phyloP scores from a whole-genome alignment of 73 alveolate species.

The Tetrahymena borealis region DNA sequence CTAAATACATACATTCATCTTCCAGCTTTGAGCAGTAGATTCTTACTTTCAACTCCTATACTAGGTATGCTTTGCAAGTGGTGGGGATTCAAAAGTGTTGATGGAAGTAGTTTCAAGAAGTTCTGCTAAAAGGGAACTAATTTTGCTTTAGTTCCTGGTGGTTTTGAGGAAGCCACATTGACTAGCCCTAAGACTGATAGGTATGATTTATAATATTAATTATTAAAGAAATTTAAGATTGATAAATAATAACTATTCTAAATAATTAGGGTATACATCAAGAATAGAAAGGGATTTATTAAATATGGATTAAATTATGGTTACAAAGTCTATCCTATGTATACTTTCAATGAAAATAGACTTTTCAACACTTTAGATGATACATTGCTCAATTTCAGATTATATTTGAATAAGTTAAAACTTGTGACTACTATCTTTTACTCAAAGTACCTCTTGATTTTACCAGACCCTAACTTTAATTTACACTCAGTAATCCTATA shows the following conservation, averaged over 20 bases:
- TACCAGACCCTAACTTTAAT: neutral
- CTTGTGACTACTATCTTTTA: conserved; percentile 16
- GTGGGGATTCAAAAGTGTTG: conserved; percentile 7
- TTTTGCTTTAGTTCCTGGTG: conserved; percentile 31
- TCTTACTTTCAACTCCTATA: neutral
- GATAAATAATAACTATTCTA: neutral
- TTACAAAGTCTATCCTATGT: conserved; percentile 23
- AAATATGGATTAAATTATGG: conserved; percentile 38
- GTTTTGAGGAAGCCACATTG: conserved; percentile 40
- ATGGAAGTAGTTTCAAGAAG: conserved; percentile 10
- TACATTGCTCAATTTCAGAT: conserved; percentile 7
- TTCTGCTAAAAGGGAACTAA: conserved; percentile 5
- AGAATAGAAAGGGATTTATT: conserved; percentile 36
- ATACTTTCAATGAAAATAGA: conserved; percentile 23
- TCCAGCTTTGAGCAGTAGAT: neutral
- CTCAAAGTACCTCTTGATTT: neutral
- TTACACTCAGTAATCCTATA: neutral
- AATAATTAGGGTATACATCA: conserved; percentile 17
- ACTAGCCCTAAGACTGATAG: neutral
- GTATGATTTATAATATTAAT: neutral
- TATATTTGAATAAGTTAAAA: conserved; percentile 23
- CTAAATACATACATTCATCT: neutral
- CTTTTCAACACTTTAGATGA: conserved; percentile 16
- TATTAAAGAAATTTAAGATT: neutral
- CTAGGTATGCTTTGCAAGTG: neutral